These are phyloP conservation scores for Pyrenochaeta sp. DNA, from an alignment of 2,329 filamentous ascomycete species.

Conservation along the genomic window DNA sequence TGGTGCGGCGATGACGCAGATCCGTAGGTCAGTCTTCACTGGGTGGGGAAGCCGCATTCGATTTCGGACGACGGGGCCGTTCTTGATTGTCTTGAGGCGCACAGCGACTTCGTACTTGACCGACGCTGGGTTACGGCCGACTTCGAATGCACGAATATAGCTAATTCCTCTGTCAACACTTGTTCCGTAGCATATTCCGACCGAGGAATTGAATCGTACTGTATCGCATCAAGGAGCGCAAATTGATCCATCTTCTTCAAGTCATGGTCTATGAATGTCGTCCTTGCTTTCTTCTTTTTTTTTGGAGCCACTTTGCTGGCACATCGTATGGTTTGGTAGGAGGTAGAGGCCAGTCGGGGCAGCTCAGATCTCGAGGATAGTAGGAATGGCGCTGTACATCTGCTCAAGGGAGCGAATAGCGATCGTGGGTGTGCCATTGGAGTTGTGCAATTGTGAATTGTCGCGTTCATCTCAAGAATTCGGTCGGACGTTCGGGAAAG, in stretches of 20 bases:
- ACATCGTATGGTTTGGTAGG: constrained; percentile 49
- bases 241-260: constrained; percentile 75
- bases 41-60: constrained; percentile 88
- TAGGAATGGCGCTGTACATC: constrained; percentile 29
- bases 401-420: constrained; percentile 44
- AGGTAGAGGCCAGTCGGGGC: constrained; percentile 32
- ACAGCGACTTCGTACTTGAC: constrained; percentile 91
- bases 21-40: constrained; percentile 84
- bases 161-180: constrained; percentile 55
- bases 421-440: constrained; percentile 46
- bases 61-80: constrained; percentile 85
- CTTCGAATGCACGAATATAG: constrained; percentile 90
- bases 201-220: constrained; percentile 66
- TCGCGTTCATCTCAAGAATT: constrained; percentile 31
- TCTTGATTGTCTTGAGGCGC: constrained; percentile 82
- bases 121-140: constrained; percentile 75
- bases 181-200: no score
- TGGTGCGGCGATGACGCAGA: constrained; percentile 91
- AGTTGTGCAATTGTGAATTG: constrained; percentile 10
- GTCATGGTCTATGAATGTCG: constrained; percentile 69
- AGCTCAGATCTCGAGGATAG: constrained; percentile 23
- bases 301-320: constrained; percentile 52
- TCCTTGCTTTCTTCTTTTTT: constrained; percentile 67
- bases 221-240: constrained; percentile 89
- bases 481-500: constrained; percentile 30